phyloP scores from a whole-genome alignment of 2,329 filamentous ascomycete species.

The Colletotrichum agaves region DNA sequence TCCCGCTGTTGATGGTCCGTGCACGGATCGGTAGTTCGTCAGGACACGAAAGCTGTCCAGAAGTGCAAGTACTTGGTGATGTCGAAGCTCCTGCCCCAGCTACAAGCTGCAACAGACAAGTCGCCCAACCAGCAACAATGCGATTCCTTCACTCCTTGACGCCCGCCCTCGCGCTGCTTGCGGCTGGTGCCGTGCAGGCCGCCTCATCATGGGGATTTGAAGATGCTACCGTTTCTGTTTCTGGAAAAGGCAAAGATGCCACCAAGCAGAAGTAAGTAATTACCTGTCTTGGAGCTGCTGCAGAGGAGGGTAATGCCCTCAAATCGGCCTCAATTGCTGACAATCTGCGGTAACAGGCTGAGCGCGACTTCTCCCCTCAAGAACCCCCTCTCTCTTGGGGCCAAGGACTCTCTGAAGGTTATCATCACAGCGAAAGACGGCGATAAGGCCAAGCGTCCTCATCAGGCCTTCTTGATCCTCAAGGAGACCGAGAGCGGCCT shows the following conservation, averaged over 20 bases:
- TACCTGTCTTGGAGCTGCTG: not conserved
- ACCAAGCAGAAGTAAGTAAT: constrained; percentile 73
- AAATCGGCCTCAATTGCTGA: constrained; percentile 14
- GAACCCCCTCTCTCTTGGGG: constrained; percentile 72
- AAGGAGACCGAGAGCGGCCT: constrained; percentile 78
- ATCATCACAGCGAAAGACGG: constrained; percentile 83
- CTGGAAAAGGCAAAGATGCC: constrained; percentile 71
- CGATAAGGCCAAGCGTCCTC: constrained; percentile 82
- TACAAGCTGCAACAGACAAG: constrained; percentile 38
- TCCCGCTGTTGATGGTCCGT: constrained; percentile 23
- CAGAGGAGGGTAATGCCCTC: constrained; percentile 38
- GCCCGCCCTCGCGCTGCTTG: constrained; percentile 57
- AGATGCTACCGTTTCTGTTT: constrained; percentile 75
- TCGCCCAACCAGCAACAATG: constrained; percentile 47
- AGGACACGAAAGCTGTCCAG: constrained; percentile 40
- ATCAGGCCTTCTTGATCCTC: constrained; percentile 92
- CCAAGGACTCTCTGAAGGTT: constrained; percentile 82
- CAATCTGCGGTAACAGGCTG: constrained; percentile 59
- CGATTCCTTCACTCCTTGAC: constrained; percentile 53
- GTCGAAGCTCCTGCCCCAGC: constrained; percentile 33
- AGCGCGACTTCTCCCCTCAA: constrained; percentile 68
- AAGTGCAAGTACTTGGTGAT: constrained; percentile 29
- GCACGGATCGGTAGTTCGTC: constrained; percentile 32
- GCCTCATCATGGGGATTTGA: constrained; percentile 77
- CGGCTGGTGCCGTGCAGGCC: constrained; percentile 62